Evolutionary conservation across 1,284 basidiomycete genomes (phyloP).

Genomic region (Leucocoprinus gongylophorus): DNA sequence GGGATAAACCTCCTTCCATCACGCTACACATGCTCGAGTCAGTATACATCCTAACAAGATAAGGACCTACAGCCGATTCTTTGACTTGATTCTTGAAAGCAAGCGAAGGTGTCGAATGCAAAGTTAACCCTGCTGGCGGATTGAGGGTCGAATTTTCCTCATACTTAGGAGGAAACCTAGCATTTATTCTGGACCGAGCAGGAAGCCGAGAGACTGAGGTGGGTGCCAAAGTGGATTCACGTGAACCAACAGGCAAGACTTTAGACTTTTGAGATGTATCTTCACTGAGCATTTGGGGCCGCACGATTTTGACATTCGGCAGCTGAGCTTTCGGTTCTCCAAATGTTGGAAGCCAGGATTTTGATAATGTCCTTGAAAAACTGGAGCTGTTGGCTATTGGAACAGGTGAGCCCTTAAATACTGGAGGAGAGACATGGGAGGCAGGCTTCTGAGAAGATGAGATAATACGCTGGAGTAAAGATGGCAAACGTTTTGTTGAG

Average conservation of each 20-base stretch:
- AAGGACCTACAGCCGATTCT: slow-evolving; percentile 30
- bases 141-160: not conserved
- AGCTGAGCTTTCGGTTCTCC: not conserved
- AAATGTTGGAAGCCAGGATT: not conserved
- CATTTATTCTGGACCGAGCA: not conserved
- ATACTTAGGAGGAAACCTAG: not conserved
- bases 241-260: not conserved
- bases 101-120: not conserved
- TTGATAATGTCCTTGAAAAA: not conserved
- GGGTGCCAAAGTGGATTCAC: not conserved
- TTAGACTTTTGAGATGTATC: not conserved
- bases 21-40: slow-evolving; percentile 20
- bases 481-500: not conserved
- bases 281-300: not conserved
- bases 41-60: not conserved
- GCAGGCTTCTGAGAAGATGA: not conserved
- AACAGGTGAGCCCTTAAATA: not conserved
- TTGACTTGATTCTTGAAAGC: slow-evolving; percentile 17
- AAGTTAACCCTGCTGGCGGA: not conserved
- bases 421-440: not conserved
- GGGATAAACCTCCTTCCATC: slow-evolving; percentile 42
- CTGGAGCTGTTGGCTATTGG: not conserved
- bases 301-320: not conserved
- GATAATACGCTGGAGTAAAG: not conserved
- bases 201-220: not conserved